These are phyloP conservation scores for Kodamaea sagamina DNA, from an alignment of 805 yeast genomes.

Conservation along the genomic window DNA sequence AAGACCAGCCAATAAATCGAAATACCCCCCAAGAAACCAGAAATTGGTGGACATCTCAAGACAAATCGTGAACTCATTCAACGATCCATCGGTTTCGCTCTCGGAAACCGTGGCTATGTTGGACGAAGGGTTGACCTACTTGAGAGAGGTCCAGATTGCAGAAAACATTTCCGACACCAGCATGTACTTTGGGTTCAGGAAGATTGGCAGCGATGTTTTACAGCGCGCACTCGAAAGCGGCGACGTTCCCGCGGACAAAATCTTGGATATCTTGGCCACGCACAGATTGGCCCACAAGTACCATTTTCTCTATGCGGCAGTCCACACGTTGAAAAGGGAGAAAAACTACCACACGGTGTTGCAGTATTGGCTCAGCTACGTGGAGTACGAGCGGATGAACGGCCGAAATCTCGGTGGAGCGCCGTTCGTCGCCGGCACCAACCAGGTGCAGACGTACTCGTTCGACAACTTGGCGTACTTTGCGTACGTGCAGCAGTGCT, in stretches of 20 bases:
- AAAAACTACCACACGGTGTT: constrained; percentile 26
- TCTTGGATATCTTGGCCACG: constrained; percentile 31
- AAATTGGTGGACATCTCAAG: constrained; percentile 37
- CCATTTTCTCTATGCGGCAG: constrained; percentile 30
- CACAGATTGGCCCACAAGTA: constrained; percentile 36
- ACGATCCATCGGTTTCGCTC: constrained; percentile 20
- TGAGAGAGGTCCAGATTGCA: constrained; percentile 37
- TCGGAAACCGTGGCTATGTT: constrained; percentile 38
- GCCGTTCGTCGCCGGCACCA: constrained; percentile 9
- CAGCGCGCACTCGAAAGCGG: constrained; percentile 20
- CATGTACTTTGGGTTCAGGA: constrained; percentile 31
- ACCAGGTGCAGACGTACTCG: constrained; percentile 18
- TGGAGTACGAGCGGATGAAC: constrained; percentile 25
- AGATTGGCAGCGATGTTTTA: constrained; percentile 25
- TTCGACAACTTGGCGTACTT: constrained; percentile 33
- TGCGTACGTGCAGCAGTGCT: constrained; percentile 35
- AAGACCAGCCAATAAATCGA: background rate
- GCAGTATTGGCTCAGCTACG: constrained; percentile 34
- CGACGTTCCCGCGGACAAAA: constrained; percentile 18
- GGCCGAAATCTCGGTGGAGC: background rate
- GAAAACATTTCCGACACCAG: constrained; percentile 32
- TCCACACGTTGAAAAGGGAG: constrained; percentile 18
- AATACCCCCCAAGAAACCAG: constrained; percentile 16
- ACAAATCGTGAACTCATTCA: constrained; percentile 32
- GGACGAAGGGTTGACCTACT: constrained; percentile 42